Percentiles rank a stretch among this genome's conserved stretches.
phyloP scores from a whole-genome alignment of 2,329 filamentous ascomycete genomes.

The Scortechinia acanthostroma region DNA sequence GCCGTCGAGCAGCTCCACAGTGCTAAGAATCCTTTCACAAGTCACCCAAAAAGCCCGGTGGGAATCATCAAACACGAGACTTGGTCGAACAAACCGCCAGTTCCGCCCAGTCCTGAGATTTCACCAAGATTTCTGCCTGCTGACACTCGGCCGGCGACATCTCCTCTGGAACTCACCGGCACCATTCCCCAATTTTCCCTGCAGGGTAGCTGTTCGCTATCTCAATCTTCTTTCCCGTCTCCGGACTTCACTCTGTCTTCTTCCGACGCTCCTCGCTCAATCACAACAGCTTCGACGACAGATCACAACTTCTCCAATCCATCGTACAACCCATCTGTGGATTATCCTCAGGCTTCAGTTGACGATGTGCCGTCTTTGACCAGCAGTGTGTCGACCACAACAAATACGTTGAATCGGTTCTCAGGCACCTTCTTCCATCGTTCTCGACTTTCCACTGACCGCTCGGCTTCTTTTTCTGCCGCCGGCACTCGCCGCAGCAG shows the following conservation, averaged over 20 bases:
- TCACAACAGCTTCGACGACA: slow-evolving; percentile 25
- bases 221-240: slow-evolving; percentile 31
- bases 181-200: slow-evolving; percentile 25
- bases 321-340: slow-evolving; percentile 18
- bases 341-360: slow-evolving; percentile 28
- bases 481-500: slow-evolving; percentile 24
- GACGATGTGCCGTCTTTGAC: slow-evolving; percentile 39
- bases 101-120: slow-evolving; percentile 20
- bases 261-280: slow-evolving; percentile 28
- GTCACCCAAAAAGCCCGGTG: background rate
- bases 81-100: slow-evolving; percentile 7
- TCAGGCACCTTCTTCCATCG: slow-evolving; percentile 30
- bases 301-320: slow-evolving; percentile 25
- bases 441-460: slow-evolving; percentile 23
- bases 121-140: slow-evolving; percentile 22
- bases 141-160: slow-evolving; percentile 28
- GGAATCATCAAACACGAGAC: background rate
- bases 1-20: background rate
- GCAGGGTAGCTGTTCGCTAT: slow-evolving; percentile 9
- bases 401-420: slow-evolving; percentile 28
- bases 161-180: slow-evolving; percentile 25
- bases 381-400: slow-evolving; percentile 35
- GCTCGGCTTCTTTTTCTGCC: slow-evolving; percentile 31
- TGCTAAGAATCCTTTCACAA: background rate
- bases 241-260: slow-evolving; percentile 28